phyloP scores from a whole-genome alignment of 116 monocot genomes.

The Trichopus zeylanicus region DNA sequence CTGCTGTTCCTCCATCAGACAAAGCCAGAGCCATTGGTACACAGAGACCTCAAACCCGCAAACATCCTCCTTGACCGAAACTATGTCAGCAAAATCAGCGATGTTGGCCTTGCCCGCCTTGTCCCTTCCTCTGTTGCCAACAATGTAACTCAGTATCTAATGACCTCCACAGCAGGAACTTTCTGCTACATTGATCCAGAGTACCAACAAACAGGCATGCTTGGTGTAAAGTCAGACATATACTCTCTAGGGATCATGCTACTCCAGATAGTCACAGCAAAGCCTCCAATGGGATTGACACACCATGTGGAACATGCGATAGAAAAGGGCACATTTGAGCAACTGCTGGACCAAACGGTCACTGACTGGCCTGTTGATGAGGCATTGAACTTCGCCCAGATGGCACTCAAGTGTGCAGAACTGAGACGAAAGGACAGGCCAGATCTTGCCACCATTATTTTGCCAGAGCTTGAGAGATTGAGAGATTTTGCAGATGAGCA shows the following conservation, averaged over 20 bases:
- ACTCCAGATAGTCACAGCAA: conserved; percentile 12
- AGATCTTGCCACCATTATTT: background rate
- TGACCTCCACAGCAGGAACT: conserved; percentile 16
- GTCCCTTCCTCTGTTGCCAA: conserved; percentile 13
- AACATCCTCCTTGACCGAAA: conserved; percentile 13
- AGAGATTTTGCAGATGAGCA: conserved; percentile 2
- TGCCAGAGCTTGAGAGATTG: conserved; percentile 4
- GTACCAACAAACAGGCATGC: conserved; percentile 17
- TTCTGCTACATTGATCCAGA: conserved; percentile 18
- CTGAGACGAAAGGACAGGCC: background rate
- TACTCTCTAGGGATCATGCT: conserved; percentile 14
- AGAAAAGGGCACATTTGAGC: conserved; percentile 9
- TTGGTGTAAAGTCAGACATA: conserved; percentile 10
- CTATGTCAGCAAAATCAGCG: conserved; percentile 14
- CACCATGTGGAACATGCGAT: conserved; percentile 5
- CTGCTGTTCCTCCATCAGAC: conserved; percentile 14
- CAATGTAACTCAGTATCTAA: conserved; percentile 12
- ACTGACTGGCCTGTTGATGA: conserved; percentile 13
- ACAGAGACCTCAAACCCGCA: conserved; percentile 13
- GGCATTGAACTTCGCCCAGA: background rate
- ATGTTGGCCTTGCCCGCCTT: conserved; percentile 10
- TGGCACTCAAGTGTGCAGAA: conserved; percentile 4
- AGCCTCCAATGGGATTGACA: conserved; percentile 9
- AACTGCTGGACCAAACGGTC: conserved; percentile 3
- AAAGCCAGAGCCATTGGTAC: conserved; percentile 12